These are phyloP conservation scores for Taphrina confusa DNA, from an alignment of 1,139 yeast genomes.

Conservation along the genomic window DNA sequence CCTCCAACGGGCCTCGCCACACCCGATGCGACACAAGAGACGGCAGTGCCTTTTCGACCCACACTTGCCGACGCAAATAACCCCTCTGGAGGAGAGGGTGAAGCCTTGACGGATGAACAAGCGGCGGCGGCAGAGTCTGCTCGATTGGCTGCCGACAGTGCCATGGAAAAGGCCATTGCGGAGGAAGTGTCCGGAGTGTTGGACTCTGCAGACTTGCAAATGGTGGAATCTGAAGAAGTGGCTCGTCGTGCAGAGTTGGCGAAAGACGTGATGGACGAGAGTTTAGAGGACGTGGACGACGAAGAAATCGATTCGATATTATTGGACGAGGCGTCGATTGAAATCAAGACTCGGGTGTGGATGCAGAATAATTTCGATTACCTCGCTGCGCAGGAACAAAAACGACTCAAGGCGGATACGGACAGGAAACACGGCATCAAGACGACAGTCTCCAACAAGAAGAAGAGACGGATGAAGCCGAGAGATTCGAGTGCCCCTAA, in stretches of 20 bases:
- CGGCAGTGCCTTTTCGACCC: slow-evolving; percentile 36
- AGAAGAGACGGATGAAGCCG: slow-evolving; percentile 44
- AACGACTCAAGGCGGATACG: slow-evolving; percentile 79
- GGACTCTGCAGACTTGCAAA: slow-evolving; percentile 48
- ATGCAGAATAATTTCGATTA: slow-evolving; percentile 83
- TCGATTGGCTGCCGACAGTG: not conserved
- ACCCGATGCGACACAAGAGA: slow-evolving; percentile 28
- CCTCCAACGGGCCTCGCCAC: slow-evolving; percentile 14
- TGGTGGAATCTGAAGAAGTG: slow-evolving; percentile 20
- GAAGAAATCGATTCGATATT: slow-evolving; percentile 65
- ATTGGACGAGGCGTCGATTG: slow-evolving; percentile 66
- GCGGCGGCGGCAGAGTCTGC: not conserved
- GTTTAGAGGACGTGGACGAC: slow-evolving; percentile 77
- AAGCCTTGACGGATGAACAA: not conserved
- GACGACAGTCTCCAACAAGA: slow-evolving; percentile 43
- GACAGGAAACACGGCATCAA: slow-evolving; percentile 57
- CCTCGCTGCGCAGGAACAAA: slow-evolving; percentile 79
- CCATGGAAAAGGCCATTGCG: slow-evolving; percentile 25
- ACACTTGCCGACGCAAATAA: not conserved
- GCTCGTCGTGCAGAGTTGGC: slow-evolving; percentile 37
- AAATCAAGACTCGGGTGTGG: slow-evolving; percentile 79
- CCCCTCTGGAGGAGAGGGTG: not conserved
- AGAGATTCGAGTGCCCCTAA: slow-evolving; percentile 45
- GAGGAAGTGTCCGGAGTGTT: slow-evolving; percentile 57
- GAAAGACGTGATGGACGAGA: slow-evolving; percentile 60